These are phyloP conservation scores for Aspergillus affinis DNA, from an alignment of 495 filamentous ascomycete species.

Conservation along the genomic window DNA sequence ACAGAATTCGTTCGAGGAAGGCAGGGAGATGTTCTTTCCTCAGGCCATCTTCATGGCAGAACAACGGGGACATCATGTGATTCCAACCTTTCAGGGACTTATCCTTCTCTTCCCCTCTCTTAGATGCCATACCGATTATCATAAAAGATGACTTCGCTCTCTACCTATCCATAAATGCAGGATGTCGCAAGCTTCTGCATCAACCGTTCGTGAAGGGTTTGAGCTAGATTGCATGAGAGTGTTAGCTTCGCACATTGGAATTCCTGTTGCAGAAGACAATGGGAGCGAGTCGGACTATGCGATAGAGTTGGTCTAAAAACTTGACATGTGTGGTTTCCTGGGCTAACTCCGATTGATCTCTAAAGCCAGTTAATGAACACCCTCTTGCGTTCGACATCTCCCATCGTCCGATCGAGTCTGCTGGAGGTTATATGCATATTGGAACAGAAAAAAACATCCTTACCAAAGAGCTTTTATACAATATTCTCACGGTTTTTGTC, in stretches of 20 bases:
- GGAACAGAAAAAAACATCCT: not conserved
- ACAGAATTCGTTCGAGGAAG: not conserved
- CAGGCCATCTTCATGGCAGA: not conserved
- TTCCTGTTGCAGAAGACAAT: not conserved
- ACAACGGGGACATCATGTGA: not conserved
- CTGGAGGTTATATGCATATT: not conserved
- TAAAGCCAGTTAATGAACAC: not conserved
- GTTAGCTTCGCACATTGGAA: not conserved
- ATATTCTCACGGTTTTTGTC: conserved; percentile 13
- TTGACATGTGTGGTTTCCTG: not conserved
- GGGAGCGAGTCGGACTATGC: not conserved
- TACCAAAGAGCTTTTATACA: not conserved
- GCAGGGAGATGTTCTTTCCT: not conserved
- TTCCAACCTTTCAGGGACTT: not conserved
- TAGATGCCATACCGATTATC: not conserved
- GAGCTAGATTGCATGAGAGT: not conserved
- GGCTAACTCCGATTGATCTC: not conserved
- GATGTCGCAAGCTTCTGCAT: not conserved
- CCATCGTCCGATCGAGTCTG: not conserved
- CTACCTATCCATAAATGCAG: not conserved
- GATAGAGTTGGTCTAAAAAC: not conserved
- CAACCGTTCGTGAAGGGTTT: not conserved
- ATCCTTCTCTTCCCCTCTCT: not conserved
- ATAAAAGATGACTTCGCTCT: not conserved
- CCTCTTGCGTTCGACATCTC: not conserved